Conservation (phyloP, 2,329 filamentous ascomycete species). For the Chaetomiaceae sp. region DNA sequence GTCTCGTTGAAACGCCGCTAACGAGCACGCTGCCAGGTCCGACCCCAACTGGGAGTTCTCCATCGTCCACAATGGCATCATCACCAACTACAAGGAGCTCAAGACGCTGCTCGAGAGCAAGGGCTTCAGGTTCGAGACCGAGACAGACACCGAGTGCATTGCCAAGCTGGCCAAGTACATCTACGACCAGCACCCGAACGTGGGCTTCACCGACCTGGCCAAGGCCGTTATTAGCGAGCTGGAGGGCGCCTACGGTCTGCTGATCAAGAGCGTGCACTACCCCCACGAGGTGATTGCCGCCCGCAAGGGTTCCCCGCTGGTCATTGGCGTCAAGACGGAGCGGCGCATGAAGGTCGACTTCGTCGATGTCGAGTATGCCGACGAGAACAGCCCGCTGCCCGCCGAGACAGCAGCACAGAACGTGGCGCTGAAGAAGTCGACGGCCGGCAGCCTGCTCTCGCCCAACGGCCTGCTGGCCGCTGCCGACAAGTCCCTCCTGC, state of each 20-base stretch:
- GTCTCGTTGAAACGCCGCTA: conserved; percentile 15
- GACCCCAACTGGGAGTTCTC: conserved; percentile 94
- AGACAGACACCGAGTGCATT: conserved; percentile 99
- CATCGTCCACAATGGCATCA: conserved; percentile 99
- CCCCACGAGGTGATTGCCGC: conserved; percentile 96
- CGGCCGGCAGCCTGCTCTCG: conserved; percentile 63
- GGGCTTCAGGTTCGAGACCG: conserved; percentile 98
- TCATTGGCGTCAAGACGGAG: conserved; percentile 93
- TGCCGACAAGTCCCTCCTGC: conserved; percentile 94
- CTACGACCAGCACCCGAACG: conserved; percentile 86
- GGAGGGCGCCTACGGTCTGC: conserved; percentile 92
- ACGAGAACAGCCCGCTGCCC: conserved; percentile 76
- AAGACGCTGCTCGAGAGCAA: conserved; percentile 89
- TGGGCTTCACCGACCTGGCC: conserved; percentile 93
- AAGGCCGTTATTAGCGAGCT: conserved; percentile 99
- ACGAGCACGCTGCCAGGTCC: conserved; percentile 55
- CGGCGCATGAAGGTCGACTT: conserved; percentile 99
- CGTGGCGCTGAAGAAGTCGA: conserved; percentile 94
- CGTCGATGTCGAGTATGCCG: conserved; percentile 95
- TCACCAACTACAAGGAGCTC: conserved; percentile 99
- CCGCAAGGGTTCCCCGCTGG: conserved; percentile 95
- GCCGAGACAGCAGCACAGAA: conserved; percentile 96
- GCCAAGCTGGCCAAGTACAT: conserved; percentile 98
- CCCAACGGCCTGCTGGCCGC: conserved; percentile 72
- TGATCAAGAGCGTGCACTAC: conserved; percentile 98